Evolutionary conservation across 1,284 basidiomycete species (phyloP).

Genomic region (Rhodotorula sp.): DNA sequence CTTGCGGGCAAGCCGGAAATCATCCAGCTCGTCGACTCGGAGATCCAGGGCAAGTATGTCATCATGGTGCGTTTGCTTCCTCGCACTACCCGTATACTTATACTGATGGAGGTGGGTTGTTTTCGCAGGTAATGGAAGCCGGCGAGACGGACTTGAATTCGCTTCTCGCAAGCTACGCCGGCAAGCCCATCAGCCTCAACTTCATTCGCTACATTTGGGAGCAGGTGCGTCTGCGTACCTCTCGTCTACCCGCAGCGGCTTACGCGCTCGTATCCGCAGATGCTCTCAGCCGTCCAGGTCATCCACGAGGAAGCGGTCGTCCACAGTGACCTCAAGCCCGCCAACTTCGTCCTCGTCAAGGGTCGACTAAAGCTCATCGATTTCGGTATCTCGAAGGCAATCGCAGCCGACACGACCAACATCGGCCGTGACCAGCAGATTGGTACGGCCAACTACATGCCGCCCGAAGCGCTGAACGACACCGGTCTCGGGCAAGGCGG

Average conservation of each 20-base stretch:
- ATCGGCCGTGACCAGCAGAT: constrained; percentile 93
- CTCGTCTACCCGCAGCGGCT: not conserved
- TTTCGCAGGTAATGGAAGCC: constrained; percentile 75
- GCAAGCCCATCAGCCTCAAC: constrained; percentile 78
- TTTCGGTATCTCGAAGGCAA: constrained; percentile 94
- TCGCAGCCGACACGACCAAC: constrained; percentile 94
- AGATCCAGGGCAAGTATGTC: constrained; percentile 60
- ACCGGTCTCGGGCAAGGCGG: constrained; percentile 41
- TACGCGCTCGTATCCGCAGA: constrained; percentile 55
- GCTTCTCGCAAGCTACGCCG: constrained; percentile 70
- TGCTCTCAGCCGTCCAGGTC: constrained; percentile 91
- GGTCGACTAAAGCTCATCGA: constrained; percentile 93
- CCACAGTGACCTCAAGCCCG: constrained; percentile 92
- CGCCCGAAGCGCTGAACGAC: constrained; percentile 66
- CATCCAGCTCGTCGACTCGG: constrained; percentile 82
- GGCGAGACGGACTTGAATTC: constrained; percentile 85
- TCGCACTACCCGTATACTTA: not conserved
- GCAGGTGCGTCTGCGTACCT: constrained; percentile 60
- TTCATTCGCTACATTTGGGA: constrained; percentile 94
- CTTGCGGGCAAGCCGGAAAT: constrained; percentile 83
- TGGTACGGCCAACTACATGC: constrained; percentile 94
- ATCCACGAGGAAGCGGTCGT: constrained; percentile 96
- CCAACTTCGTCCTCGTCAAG: constrained; percentile 90
- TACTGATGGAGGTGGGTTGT: not conserved
- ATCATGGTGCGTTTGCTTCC: constrained; percentile 58